Evolutionary conservation across 176 grass and related monocot species (phyloP), one percentile per base, ranked within the genome.

Genomic region (Saccharum spontaneum): DNA sequence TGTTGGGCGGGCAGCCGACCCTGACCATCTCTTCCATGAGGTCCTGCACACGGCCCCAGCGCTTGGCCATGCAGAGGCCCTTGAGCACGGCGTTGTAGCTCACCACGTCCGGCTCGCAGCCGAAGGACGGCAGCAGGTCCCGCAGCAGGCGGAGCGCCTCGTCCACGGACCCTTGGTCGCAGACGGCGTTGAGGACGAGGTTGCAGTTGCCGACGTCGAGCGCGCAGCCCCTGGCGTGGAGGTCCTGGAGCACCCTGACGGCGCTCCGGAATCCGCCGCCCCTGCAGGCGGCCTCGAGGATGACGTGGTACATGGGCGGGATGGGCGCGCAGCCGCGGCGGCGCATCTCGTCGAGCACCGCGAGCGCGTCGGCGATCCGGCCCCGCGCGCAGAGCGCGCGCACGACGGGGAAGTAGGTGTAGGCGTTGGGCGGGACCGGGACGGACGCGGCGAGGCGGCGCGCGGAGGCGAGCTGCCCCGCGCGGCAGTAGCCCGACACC

Each of bases 161-260:
- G 34, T 92, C 84, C 33, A 84, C 79, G 10, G 77, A 81, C 36
- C 84, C 84, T 61, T 92, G 87, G n/a, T 79, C 88, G 70, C 87
- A 87, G 81, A 89, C 73, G 26, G 87, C 87, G 40, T 55, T 83
- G 15, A 92, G 50, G 71, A 92, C 88, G 37, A 89, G 84, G 63
- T 89, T 92, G 81, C 79, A 92, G 48, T 88, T 92, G 91, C 83
- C 85, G 71, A 75, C 84, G 83, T 92, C 91, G 10, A 89, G 88
- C 1, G 57, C 26, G 79, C 85, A 80, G 41, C 91, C 91, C 77
- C 67, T 74, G 45, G 49, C 71, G 55, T 80, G 80, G 59, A 93
- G 82, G 30, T 31, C 77, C 26, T 82, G 71, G 18, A 90, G 74
- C 34, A 87, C 75, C 59, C 75, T 67, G 77, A 90, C 43, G 16